A percentile compares a stretch with the other conserved stretches of the same genome.
Evolutionary conservation across 1,284 basidiomycete genomes (phyloP).

Genomic region (Amylostereum chailletii): DNA sequence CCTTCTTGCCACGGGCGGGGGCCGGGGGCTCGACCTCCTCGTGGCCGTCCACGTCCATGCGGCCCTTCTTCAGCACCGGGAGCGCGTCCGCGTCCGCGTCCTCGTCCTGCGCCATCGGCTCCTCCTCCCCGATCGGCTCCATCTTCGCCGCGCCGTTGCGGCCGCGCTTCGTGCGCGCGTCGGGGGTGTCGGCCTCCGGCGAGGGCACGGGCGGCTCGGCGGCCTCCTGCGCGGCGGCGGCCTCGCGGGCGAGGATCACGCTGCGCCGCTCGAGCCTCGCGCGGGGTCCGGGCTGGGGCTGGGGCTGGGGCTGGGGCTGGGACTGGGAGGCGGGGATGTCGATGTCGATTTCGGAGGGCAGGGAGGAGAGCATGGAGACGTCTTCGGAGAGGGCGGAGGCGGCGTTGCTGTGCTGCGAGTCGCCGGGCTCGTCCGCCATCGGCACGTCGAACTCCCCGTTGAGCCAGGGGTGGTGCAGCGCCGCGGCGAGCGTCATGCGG

Average conservation of each 20-base stretch:
- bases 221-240: constrained; percentile 4
- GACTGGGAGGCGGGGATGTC: constrained; percentile 15
- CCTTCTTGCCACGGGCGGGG: too few relatives aligned
- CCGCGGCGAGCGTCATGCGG: constrained; percentile 52
- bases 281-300: constrained; percentile 20
- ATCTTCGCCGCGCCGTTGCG: not conserved
- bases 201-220: not conserved
- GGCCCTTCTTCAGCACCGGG: not conserved
- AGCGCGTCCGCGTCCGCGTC: not conserved
- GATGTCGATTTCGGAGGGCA: constrained; percentile 18
- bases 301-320: constrained; percentile 23
- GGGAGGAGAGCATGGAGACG: constrained; percentile 19
- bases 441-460: constrained; percentile 2
- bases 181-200: not conserved
- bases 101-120: not conserved
- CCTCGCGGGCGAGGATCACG: constrained; percentile 26
- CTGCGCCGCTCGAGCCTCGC: constrained; percentile 38
- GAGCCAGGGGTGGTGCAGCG: constrained; percentile 65
- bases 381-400: constrained; percentile 16
- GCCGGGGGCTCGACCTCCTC: not conserved
- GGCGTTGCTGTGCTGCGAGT: constrained; percentile 1
- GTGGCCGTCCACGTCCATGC: not conserved
- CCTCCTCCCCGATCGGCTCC: not conserved
- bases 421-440: not conserved
- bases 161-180: not conserved